These are phyloP conservation scores for Petrea volubilis DNA, from an alignment of 257 asterid genomes.

Conservation along the genomic window DNA sequence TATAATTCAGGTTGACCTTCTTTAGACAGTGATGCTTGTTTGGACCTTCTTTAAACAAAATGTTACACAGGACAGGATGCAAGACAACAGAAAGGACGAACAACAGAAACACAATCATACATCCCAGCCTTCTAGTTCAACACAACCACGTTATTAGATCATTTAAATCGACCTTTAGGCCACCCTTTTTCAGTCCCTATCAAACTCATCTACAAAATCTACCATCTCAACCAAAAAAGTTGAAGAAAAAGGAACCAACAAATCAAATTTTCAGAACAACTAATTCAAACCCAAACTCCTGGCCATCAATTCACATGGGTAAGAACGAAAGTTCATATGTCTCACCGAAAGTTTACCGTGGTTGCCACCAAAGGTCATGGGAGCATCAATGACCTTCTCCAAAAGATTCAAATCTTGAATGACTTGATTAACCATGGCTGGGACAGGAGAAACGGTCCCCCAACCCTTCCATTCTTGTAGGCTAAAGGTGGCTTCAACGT, in stretches of 20 bases:
- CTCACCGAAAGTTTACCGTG: conserved; percentile 75
- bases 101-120: not conserved
- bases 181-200: not conserved
- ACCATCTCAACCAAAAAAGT: not conserved
- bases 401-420: conserved; percentile 75
- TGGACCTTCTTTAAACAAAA: too few relatives aligned
- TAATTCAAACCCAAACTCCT: not conserved
- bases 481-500: conserved; percentile 46
- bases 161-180: not conserved
- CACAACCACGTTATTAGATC: not conserved
- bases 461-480: conserved; percentile 91
- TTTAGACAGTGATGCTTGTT: not conserved
- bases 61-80: not conserved
- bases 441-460: conserved; percentile 81
- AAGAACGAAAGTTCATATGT: not conserved
- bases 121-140: not conserved
- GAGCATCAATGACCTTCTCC: conserved; percentile 51
- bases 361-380: conserved; percentile 77
- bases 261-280: not conserved
- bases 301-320: not conserved
- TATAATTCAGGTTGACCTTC: not conserved
- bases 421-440: conserved; percentile 74
- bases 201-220: conserved; percentile 5
- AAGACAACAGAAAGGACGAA: conserved; percentile 3
- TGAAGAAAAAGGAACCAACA: not conserved